Conservation (phyloP, 164 flowering plant species). For the Platanus orientalis region DNA sequence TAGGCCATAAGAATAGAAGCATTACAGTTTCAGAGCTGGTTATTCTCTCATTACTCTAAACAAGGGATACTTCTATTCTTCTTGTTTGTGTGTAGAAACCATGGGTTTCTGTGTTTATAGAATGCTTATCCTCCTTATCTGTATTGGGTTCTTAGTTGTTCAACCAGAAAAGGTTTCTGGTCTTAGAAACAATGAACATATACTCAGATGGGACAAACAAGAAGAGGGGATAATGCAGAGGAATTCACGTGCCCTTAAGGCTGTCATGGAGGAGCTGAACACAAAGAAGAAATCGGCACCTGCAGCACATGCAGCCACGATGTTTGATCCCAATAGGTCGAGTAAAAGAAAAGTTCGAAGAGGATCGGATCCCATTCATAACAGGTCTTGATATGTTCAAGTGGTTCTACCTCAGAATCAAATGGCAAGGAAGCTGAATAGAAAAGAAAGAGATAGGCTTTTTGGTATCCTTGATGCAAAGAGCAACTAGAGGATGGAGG, state of each 20-base stretch:
- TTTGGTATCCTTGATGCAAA: conserved; percentile 1
- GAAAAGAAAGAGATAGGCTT: conserved; percentile 1
- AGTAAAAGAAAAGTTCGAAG: conserved; percentile 56
- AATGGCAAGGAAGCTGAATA: conserved; percentile 11
- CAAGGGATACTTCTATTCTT: conserved; percentile 18
- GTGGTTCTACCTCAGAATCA: conserved; percentile 8
- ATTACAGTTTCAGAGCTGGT: conserved; percentile 19
- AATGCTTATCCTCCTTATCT: conserved; percentile 31
- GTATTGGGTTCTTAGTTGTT: conserved; percentile 32
- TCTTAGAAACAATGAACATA: conserved; percentile 37
- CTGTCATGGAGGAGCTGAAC: conserved; percentile 27
- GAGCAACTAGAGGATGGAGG: neutral
- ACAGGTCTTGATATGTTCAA: conserved; percentile 42
- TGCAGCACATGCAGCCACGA: conserved; percentile 44
- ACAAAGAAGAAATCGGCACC: conserved; percentile 12
- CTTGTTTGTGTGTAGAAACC: conserved; percentile 12
- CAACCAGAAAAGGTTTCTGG: conserved; percentile 43
- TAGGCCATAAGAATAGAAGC: conserved; percentile 17
- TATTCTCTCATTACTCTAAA: conserved; percentile 17
- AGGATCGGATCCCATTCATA: conserved; percentile 85
- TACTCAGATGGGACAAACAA: conserved; percentile 32
- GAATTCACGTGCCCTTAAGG: conserved; percentile 13
- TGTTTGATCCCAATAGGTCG: conserved; percentile 50
- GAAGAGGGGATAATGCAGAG: conserved; percentile 6
- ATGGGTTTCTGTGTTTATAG: conserved; percentile 39